Percentiles rank a stretch among this genome's conserved stretches.
These are phyloP conservation scores for Botrytis tulipae DNA, from an alignment of 2,329 filamentous ascomycete species.

Conservation along the genomic window DNA sequence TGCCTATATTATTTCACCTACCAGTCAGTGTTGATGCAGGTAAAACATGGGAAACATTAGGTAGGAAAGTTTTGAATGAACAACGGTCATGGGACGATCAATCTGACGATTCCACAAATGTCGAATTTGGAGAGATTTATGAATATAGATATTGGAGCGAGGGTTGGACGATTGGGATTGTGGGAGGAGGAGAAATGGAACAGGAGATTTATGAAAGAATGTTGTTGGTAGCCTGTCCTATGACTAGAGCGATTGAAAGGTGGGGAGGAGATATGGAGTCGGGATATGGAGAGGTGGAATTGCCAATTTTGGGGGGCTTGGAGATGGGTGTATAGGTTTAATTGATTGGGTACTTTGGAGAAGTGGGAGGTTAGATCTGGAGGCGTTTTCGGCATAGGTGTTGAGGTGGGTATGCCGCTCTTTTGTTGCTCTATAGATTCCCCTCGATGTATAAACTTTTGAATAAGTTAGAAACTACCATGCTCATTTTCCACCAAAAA, in stretches of 20 bases:
- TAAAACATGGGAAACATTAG: background rate
- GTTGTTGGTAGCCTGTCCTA: slow-evolving; percentile 14
- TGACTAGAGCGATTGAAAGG: background rate
- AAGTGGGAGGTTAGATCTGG: no score
- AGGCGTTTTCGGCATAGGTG: background rate
- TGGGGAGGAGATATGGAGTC: background rate
- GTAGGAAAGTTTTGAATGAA: background rate
- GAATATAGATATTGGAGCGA: background rate
- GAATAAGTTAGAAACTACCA: background rate
- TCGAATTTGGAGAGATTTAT: background rate
- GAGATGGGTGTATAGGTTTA: background rate
- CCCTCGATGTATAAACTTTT: background rate
- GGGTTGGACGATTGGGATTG: background rate
- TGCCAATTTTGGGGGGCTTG: background rate
- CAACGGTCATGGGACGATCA: background rate
- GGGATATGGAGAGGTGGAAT: background rate
- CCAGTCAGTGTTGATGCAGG: slow-evolving; percentile 23
- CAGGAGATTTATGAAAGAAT: slow-evolving; percentile 17
- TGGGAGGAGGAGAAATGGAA: background rate
- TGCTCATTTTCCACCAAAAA: no score
- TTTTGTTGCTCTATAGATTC: background rate
- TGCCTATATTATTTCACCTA: slow-evolving; percentile 17
- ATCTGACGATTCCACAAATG: background rate
- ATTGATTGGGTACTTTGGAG: background rate
- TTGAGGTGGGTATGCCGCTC: background rate